Base-by-base conservation (phyloP, 768 basidiomycete genomes). In the Arthromyces matolae region DNA sequence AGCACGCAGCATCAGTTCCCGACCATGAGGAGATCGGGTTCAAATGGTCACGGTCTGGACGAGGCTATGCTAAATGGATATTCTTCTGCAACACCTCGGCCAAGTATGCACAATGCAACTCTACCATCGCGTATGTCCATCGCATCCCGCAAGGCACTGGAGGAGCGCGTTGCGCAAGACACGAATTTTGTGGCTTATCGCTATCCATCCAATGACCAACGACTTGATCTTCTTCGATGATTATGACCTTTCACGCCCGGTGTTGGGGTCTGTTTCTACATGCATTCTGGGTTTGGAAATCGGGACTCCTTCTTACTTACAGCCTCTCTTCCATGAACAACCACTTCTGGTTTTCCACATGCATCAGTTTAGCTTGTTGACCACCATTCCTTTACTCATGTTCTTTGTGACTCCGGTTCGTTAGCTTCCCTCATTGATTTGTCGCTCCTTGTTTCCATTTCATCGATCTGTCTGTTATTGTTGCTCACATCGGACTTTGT, bases 101-200 rank as follows among this genome's bases (percentile, higher is more conserved):
- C 81, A 53, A 79, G 77, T 58, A 72, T 69, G 7, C 60, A 75
- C 27, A 73, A 72, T 47, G 62, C 63, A n/a, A 60, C 60, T 14
- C 47, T 65, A 29, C 69, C 65, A 25, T 69, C 80, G 39, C 74
- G 85, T 43, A 72, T 82, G 72, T 86, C 85, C 33, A 70, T 81
- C 16, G 73, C 75, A 8, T 83, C 84, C 14, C 77, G 83, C 47
- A 89, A 82, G 70, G 81, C 81, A 38, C 72, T 89, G 45, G 86
- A 88, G 56, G 81, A 84, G 56, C 73, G 89, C 18, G 87, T 93
- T n/a, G 76, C 84, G n/a, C 90, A 88, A 65, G 89, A 90, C 62
- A 66, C 79, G 3, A 86, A 91, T 14, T 92, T 93, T 60, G 82
- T 92, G 50, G 87, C 89, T 3, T 91, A 92, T 62, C 81, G 89